These are phyloP conservation scores for Pneumocystis sp. DNA, from an alignment of 1,139 yeast genomes.

Conservation along the genomic window DNA sequence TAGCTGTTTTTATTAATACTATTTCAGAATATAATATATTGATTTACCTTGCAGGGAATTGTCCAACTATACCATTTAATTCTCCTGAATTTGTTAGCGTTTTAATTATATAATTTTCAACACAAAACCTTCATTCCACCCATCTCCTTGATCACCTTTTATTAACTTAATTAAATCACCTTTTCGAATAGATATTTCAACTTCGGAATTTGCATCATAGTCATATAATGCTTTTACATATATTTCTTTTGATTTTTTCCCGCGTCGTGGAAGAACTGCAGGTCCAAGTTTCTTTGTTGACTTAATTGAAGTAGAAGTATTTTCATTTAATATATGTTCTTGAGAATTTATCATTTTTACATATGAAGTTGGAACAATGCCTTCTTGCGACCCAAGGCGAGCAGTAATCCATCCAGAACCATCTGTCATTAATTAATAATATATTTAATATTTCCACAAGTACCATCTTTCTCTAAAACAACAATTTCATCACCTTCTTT, in stretches of 20 bases:
- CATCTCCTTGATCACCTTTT: conserved; percentile 69
- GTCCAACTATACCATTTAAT: conserved; percentile 8
- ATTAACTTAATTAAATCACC: conserved; percentile 67
- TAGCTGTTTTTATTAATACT: conserved; percentile 2
- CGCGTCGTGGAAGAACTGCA: conserved; percentile 69
- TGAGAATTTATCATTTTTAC: conserved; percentile 33
- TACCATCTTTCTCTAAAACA: conserved; percentile 42
- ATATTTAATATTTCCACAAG: neutral
- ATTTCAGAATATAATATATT: neutral
- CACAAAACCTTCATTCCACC: conserved; percentile 76
- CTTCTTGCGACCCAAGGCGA: conserved; percentile 33
- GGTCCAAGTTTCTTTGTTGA: conserved; percentile 46
- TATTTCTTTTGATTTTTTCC: conserved; percentile 33
- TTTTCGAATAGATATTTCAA: conserved; percentile 53
- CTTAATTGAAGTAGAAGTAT: conserved; percentile 12
- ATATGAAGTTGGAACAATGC: conserved; percentile 80
- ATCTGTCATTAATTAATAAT: conserved; percentile 24
- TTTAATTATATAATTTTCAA: neutral
- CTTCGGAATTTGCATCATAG: conserved; percentile 68
- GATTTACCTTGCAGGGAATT: conserved; percentile 11
- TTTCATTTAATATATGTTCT: neutral
- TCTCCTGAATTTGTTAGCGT: neutral
- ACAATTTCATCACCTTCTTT: conserved; percentile 45
- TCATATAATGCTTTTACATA: conserved; percentile 67
- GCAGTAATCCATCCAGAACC: conserved; percentile 90